Percentiles rank a stretch among this genome's conserved stretches.
phyloP scores from a whole-genome alignment of 2,329 filamentous ascomycete genomes.

The Ascosphaera pollenicola region DNA sequence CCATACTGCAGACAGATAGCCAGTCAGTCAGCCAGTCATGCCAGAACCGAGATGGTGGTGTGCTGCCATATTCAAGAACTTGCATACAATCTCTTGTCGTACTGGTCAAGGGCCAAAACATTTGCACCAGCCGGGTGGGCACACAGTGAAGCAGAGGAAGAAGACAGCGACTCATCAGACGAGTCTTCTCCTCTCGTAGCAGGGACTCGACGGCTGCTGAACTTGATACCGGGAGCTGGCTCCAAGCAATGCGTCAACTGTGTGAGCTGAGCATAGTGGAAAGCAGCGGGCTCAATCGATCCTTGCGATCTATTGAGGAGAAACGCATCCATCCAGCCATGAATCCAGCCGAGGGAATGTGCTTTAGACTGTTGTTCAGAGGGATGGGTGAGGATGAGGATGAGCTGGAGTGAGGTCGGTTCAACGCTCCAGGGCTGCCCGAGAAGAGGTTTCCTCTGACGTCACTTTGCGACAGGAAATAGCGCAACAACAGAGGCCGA shows the following conservation, averaged over 20 bases:
- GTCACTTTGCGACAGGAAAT: too few species aligned
- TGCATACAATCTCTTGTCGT: constrained; percentile 50
- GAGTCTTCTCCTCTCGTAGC: constrained; percentile 2
- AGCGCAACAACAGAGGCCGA: too few species aligned
- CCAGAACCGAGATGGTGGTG: background rate
- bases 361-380: too few species aligned
- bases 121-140: constrained; percentile 65
- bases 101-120: constrained; percentile 56
- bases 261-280: constrained; percentile 43
- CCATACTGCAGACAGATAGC: constrained; percentile 28
- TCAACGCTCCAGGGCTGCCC: too few species aligned
- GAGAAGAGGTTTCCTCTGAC: too few species aligned
- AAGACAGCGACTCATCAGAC: background rate
- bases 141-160: constrained; percentile 2
- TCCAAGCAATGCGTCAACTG: constrained; percentile 48
- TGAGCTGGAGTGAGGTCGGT: too few species aligned
- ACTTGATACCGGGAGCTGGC: constrained; percentile 42
- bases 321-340: constrained; percentile 49
- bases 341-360: too few species aligned
- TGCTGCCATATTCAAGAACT: constrained; percentile 1
- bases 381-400: too few species aligned
- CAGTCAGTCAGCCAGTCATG: too few species aligned
- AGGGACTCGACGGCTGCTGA: constrained; percentile 35
- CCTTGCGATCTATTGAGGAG: constrained; percentile 57
- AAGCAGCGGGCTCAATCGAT: constrained; percentile 36